These are phyloP conservation scores for Platanus orientalis DNA, from an alignment of 164 flowering plant genomes.

Conservation along the genomic window DNA sequence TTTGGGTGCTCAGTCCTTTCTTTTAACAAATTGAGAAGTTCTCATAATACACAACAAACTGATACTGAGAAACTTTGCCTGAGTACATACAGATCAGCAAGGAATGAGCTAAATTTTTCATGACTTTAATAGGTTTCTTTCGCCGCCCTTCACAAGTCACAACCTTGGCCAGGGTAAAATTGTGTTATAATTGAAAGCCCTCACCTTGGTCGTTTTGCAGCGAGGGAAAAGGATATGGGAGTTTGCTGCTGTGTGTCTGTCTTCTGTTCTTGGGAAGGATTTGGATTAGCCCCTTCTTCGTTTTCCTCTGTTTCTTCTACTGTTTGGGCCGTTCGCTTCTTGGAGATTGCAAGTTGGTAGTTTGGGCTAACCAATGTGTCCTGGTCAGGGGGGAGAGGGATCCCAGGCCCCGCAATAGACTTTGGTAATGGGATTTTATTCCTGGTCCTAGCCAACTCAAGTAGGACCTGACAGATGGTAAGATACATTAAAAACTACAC, in stretches of 20 bases:
- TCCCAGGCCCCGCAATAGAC: slow-evolving; percentile 56
- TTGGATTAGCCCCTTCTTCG: slow-evolving; percentile 50
- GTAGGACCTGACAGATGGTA: slow-evolving; percentile 47
- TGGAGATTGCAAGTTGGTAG: slow-evolving; percentile 78
- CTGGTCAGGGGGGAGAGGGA: slow-evolving; percentile 80
- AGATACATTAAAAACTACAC: no score
- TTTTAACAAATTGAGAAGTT: no score
- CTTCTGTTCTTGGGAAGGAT: slow-evolving; percentile 47
- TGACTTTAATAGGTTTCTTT: no score
- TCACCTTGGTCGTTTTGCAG: slow-evolving; percentile 48
- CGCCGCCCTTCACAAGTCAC: no score
- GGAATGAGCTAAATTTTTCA: no score
- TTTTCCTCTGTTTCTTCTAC: slow-evolving; percentile 74
- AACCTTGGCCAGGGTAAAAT: no score
- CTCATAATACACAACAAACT: no score
- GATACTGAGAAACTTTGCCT: no score
- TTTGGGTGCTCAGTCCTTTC: no score
- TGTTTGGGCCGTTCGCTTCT: slow-evolving; percentile 38
- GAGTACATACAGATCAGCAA: no score
- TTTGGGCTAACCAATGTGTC: slow-evolving; percentile 81
- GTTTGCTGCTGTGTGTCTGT: slow-evolving; percentile 44
- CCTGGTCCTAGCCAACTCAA: slow-evolving; percentile 67
- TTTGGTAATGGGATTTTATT: slow-evolving; percentile 78
- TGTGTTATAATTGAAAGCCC: no score
- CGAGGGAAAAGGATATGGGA: slow-evolving; percentile 78